A percentile compares a stretch with the other conserved stretches of the same genome.
phyloP scores from a whole-genome alignment of 202 grass and related monocot species.

The Cymbopogon flexuosus region DNA sequence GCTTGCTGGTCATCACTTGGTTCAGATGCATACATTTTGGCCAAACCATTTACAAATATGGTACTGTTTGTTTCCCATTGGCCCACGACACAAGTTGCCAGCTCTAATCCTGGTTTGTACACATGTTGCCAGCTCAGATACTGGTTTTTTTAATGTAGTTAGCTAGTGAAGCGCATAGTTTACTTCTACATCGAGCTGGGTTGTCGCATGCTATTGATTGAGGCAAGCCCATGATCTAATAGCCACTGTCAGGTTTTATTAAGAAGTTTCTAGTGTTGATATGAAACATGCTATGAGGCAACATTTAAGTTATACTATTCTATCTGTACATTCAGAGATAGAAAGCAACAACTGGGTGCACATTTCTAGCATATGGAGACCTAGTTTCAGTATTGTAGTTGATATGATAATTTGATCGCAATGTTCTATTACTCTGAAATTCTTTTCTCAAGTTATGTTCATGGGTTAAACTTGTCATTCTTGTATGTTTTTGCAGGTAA shows the following conservation, averaged over 20 bases:
- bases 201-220: background rate
- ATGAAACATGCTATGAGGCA: background rate
- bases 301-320: conserved; percentile 3
- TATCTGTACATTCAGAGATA: background rate
- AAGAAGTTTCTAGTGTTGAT: background rate
- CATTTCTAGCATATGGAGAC: background rate
- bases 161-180: background rate
- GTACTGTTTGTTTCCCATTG: background rate
- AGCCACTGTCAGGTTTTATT: background rate
- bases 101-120: background rate
- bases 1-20: background rate
- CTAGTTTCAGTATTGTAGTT: background rate
- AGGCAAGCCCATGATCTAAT: background rate
- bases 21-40: background rate
- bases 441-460: background rate
- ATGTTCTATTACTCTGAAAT: conserved; percentile 2
- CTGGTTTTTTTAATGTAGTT: background rate
- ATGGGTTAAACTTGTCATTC: background rate
- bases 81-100: background rate
- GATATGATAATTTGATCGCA: background rate
- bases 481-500: conserved; percentile 64
- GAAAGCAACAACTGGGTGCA: background rate
- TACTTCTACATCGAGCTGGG: background rate
- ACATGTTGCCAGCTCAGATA: background rate
- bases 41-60: background rate